Evolutionary conservation across 805 yeast species (phyloP), one percentile per base, ranked within the genome.

Genomic region (Saturnispora kantuleensis): DNA sequence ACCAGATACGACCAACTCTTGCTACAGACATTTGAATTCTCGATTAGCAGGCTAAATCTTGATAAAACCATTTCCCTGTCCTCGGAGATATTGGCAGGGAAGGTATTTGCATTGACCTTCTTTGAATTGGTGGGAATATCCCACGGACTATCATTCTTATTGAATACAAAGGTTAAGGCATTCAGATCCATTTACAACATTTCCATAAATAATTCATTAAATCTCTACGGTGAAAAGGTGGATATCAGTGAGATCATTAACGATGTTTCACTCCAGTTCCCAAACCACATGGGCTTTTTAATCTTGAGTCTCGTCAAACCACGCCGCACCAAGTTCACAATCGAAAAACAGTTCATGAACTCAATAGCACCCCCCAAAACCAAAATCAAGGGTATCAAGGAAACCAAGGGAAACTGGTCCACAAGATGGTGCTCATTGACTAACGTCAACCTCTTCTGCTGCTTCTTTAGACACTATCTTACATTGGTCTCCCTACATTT

Each of bases 1-100:
- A 41, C 40, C 10, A 56, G 53, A 21, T 72, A 64, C 52, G 55
- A 64, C 29, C 50, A 49, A 7, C 52, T 69, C 17, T 62, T 83
- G 21, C 56, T 66, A n/a, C 65, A 68, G 34, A 81, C 90, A 1
- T 60, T 79, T 43, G 73, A 71, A 40, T 72, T 68, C 52, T 67
- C 76, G 44, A 66, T 82, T 10, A 57, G 63, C 41, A 70, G 72
- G 51, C 62, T 79, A 46, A 63, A 68, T 39, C 33, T 26, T 4
- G 53, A 69, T 45, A 79, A 79, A 50, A 67, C 67, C 18, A 64
- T 79, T 10, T 69, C 84, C 0, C 59, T 77, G n/a, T 68, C 81
- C 5, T 60, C 74, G 16, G 68, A 77, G 17, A 86, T 87, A 3
- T 81, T 82, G 52, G 65, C 77, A 10, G 90, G 90, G 5, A 82